phyloP scores from a whole-genome alignment of 2,329 filamentous ascomycete species.

The Pyricularia grisea region DNA sequence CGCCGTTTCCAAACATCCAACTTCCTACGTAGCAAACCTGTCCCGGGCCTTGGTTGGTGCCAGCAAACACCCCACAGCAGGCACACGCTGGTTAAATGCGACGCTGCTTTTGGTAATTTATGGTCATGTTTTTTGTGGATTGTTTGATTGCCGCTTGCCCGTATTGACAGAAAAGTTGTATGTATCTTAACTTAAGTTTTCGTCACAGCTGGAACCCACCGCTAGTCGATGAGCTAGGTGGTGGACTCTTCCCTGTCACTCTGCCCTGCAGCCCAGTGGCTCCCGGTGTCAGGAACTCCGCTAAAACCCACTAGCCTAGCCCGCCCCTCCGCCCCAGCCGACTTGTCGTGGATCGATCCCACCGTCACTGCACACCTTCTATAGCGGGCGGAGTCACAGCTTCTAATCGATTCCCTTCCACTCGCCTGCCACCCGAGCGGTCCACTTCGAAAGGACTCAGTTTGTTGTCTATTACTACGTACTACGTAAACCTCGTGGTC shows the following conservation, averaged over 20 bases:
- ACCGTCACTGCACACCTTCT: neutral
- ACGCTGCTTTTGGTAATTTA: neutral
- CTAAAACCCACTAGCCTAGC: neutral
- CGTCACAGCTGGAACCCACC: slow-evolving; percentile 1
- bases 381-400: neutral
- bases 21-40: neutral
- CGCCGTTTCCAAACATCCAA: neutral
- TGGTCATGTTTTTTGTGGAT: neutral
- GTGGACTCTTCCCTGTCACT: slow-evolving; percentile 1
- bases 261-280: neutral
- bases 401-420: neutral
- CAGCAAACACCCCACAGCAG: neutral
- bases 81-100: neutral
- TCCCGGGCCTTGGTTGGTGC: neutral
- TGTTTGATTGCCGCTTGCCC: neutral
- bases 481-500: neutral
- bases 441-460: neutral
- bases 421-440: neutral
- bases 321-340: neutral
- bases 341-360: neutral
- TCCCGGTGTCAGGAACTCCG: neutral
- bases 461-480: neutral
- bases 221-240: neutral
- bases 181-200: neutral
- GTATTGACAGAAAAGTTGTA: neutral